Evolutionary conservation across 176 grass and related monocot species (phyloP), one percentile per base, ranked within the genome.

Genomic region (Stipa capillata): DNA sequence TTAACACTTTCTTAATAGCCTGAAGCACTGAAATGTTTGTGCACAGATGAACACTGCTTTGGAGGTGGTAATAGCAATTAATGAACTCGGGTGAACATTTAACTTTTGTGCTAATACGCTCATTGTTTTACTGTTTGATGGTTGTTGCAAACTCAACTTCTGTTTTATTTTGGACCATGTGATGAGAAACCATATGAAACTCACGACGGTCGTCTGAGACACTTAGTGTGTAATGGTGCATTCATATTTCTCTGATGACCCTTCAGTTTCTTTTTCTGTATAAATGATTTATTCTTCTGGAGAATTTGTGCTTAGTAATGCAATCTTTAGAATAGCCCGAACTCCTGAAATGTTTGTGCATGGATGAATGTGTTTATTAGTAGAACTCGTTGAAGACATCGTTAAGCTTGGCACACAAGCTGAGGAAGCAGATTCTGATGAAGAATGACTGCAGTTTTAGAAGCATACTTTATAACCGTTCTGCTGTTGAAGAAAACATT

Each of bases 131-230:
- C 5, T 45, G 14, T 6, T 39, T 55, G 5, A 35, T 2, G 24
- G 45, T 47, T 31, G 2, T 56, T n/a, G n/a, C 2, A 5, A 32
- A 67, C 1, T 51, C 13, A 7, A 16, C 0, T 35, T 36, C 13
- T 79, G 42, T 69, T 23, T 33, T 57, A 7, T 41, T 60, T 48
- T 75, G 83, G 83, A 80, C 34, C 68, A 89, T 76, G 44, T 70
- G 66, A 70, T 70, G 66, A 70, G 84, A 85, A 85, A 74, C 77
- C 3, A 18, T 76, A 43, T 85, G 49, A 56, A 87, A 74, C 88
- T 87, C 88, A 87, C 32, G 84, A 87, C 52, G 84, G 88, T 90
- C 88, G 45, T 87, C 84, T 90, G 84, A 90, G 88, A 90, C 84
- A 90, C 84, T 79, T 65, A 41, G 87, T 85, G 87, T 89, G 82